These are phyloP conservation scores for Leucocoprinus leucothites DNA, from an alignment of 768 basidiomycete species.

Conservation along the genomic window DNA sequence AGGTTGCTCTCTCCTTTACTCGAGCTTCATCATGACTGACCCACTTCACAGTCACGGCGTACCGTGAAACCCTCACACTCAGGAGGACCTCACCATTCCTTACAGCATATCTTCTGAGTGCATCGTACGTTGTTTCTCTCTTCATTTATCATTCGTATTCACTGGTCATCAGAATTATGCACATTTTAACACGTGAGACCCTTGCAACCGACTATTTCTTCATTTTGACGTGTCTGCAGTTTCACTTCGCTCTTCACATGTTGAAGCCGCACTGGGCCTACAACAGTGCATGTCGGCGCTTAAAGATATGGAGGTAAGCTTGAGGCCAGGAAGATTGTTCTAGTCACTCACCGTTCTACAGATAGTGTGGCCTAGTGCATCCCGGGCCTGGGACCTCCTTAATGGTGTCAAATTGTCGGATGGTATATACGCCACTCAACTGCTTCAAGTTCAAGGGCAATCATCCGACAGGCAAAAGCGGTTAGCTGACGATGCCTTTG, in stretches of 20 bases:
- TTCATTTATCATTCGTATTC: constrained; percentile 13
- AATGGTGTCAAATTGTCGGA: constrained; percentile 62
- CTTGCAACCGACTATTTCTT: constrained; percentile 4
- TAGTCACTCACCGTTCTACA: constrained; percentile 23
- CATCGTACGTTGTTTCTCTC: constrained; percentile 50
- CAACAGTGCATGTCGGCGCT: constrained; percentile 61
- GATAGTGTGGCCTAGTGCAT: constrained; percentile 71
- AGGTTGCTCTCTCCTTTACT: constrained; percentile 34
- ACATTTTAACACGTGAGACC: constrained; percentile 64
- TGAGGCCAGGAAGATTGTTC: constrained; percentile 2
- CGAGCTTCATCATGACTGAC: not conserved
- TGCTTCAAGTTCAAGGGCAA: constrained; percentile 31
- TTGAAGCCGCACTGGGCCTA: constrained; percentile 65
- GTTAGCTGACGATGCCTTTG: constrained; percentile 61
- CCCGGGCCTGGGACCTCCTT: constrained; percentile 61
- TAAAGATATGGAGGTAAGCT: constrained; percentile 63
- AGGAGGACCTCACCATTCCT: constrained; percentile 61
- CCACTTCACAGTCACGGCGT: constrained; percentile 46
- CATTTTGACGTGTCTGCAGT: constrained; percentile 38
- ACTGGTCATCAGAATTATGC: constrained; percentile 62
- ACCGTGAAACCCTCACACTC: constrained; percentile 59
- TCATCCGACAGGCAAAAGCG: constrained; percentile 35
- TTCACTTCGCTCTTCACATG: constrained; percentile 64
- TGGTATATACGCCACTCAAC: constrained; percentile 17
- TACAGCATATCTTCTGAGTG: constrained; percentile 65